Percentiles rank a stretch among this genome's conserved stretches.
These are phyloP conservation scores for Ceratocystiopsis minuta DNA, from an alignment of 2,329 filamentous ascomycete species.

Conservation along the genomic window DNA sequence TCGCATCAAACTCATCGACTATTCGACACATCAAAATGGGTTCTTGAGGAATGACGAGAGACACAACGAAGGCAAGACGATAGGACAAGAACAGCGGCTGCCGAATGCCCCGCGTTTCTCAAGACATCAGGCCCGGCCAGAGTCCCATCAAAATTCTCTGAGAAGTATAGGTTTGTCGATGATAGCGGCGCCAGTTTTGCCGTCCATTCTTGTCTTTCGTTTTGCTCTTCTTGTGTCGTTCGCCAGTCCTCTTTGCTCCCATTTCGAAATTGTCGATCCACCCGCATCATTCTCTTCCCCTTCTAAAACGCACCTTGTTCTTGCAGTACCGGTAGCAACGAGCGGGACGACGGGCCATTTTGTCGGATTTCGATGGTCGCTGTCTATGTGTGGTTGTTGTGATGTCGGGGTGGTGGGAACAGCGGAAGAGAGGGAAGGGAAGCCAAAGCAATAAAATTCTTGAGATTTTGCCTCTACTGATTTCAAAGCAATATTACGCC, in stretches of 20 bases:
- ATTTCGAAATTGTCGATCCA: not conserved
- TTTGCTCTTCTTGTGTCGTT: slow-evolving; percentile 1
- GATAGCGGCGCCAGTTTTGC: not conserved
- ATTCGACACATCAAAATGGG: no score
- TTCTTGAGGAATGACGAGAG: no score
- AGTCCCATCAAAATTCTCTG: no score
- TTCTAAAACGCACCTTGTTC: slow-evolving; percentile 70
- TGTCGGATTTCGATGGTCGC: slow-evolving; percentile 38
- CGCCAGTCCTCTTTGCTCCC: slow-evolving; percentile 3
- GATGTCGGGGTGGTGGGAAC: slow-evolving; percentile 15
- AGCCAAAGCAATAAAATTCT: slow-evolving; percentile 2
- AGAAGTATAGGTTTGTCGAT: no score
- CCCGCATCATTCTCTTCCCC: not conserved
- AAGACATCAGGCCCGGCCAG: no score
- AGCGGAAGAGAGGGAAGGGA: no score
- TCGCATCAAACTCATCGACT: no score
- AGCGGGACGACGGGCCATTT: slow-evolving; percentile 98
- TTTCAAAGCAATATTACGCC: slow-evolving; percentile 31
- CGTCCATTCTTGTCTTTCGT: not conserved
- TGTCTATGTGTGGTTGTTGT: slow-evolving; percentile 17
- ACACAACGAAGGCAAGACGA: not conserved
- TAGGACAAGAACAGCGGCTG: not conserved
- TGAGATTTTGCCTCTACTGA: slow-evolving; percentile 18
- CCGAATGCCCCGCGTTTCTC: not conserved
- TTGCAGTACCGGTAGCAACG: slow-evolving; percentile 99